Evolutionary conservation across 129 eudicot species (phyloP), one percentile per base, ranked within the genome.

Genomic region (Pittosporum tobira): DNA sequence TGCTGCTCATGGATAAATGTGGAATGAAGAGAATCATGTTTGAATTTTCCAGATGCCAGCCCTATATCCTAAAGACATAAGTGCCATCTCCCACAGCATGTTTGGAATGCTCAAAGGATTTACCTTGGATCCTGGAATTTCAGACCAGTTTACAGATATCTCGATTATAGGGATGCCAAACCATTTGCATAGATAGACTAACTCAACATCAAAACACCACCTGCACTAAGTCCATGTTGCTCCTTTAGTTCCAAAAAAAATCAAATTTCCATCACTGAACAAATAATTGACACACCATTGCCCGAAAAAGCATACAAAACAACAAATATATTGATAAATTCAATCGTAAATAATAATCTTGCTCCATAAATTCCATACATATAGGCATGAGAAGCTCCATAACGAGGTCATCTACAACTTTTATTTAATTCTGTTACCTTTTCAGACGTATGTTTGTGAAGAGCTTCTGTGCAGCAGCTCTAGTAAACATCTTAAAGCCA

Each of bases 171-270:
- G 94, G 67, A 91, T 83, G 26, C 53, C 23, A 53, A 91, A 91
- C 61, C 60, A 62, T 73, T 91, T 91, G 84, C 98, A 71, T 21
- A 91, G 70, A 72, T 86, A 86, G 19, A 91, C 82, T 25, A 86
- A 69, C 55, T 91, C 98, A 30, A 91, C 98, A 15, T 91, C 98
- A 63, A 91, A 91, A 65, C 98, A 91, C 98, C 98, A 91, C 87
- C 98, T 91, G 79, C 67, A 67, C 71, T 15, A 37, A 48, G 10
- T 55, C 74, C 61, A 66, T 56, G 44, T 21, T 50, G 28, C 26
- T 27, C 25, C 10, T 21, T 51, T 18, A 59, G 62, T 15, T 34
- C 45, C 34, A 63, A 18, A 11, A 2, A 6, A n/a, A 25, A 29
- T n/a, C 22, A 59, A 50, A 49, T 43, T 22, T 54, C 23, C 48